Evolutionary conservation across 768 basidiomycete genomes (phyloP), one percentile per base, ranked within the genome.

Genomic region (Xanthoconium purpureum): DNA sequence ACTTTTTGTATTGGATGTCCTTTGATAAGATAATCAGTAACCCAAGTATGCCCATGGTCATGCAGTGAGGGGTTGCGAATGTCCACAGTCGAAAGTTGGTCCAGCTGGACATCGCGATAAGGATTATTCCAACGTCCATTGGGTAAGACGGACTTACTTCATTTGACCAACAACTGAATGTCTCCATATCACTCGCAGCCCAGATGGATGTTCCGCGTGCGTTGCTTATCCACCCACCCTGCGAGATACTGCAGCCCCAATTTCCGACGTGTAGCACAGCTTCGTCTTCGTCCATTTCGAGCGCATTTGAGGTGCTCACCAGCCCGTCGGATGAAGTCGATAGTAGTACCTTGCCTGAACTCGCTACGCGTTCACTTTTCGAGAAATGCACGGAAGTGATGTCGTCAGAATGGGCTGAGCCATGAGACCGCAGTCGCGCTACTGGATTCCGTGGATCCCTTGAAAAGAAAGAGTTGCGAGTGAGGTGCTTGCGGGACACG

Each of bases 161-260:
- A 46, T 71, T 71, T 29, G 85, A 82, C 95, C 94, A 98, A 14
- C 83, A 78, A 54, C 89, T 88, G 61, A 95, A 89, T 0, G 90
- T 93, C 71, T 98, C 94, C 94, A 97, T 97, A 73, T 97, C 95
- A 60, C 91, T 94, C 12, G 84, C 80, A 24, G 87, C 88, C 93
- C 94, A 97, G 9, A 94, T 76, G 46, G 69, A 74, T 32, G 73
- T 73, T 6, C 71, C 68, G 24, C 67, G 54, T 33, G 66, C 47
- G 18, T 66, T 58, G 18, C 74, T 66, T 49, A 82, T 79, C 87
- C 85, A 89, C 2, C 86, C 92, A 8, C 82, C 84, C 65, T 90
- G 88, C 0, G 88, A 86, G 56, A 92, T 74, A 65, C 87, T 92
- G 65, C 84, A 85, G 3, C 88, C 91, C 84, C 88, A 91, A 60